Percentiles rank a stretch among this genome's conserved stretches.
Evolutionary conservation across 805 yeast species (phyloP).

Genomic region (Schwanniomyces polymorphus): DNA sequence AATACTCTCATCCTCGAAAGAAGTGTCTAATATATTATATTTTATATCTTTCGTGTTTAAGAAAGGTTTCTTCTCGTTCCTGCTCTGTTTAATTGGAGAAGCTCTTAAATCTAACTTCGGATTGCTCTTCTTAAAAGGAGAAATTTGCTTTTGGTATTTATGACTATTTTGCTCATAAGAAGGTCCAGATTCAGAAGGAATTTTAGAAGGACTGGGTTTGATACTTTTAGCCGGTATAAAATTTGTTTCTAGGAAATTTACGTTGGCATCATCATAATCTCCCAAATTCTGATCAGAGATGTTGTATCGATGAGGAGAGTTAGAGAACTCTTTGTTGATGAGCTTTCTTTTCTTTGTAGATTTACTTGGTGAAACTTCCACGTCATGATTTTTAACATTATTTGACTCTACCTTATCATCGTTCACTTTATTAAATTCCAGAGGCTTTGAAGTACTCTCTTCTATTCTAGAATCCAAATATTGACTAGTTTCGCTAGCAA

Average conservation of each 20-base stretch:
- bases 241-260: conserved; percentile 23
- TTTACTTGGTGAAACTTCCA: conserved; percentile 14
- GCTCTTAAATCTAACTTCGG: not conserved
- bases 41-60: not conserved
- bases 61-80: not conserved
- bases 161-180: not conserved
- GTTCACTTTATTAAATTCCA: too few relatives aligned
- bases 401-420: not conserved
- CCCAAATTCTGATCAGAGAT: conserved; percentile 31
- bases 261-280: conserved; percentile 33
- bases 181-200: not conserved
- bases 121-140: not conserved
- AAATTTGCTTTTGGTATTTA: not conserved
- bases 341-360: conserved; percentile 17
- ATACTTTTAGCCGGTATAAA: not conserved
- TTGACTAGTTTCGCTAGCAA: not conserved
- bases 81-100: not conserved
- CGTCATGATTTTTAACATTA: not conserved
- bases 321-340: conserved; percentile 7
- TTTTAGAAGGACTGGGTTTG: not conserved
- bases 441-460: too few relatives aligned
- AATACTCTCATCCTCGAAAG: conserved; percentile 5
- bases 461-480: not conserved
- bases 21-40: conserved; percentile 5
- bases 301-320: conserved; percentile 19